Evolutionary conservation across 2,329 filamentous ascomycete genomes (phyloP).

Genomic region (Fusarium gaditjirri): DNA sequence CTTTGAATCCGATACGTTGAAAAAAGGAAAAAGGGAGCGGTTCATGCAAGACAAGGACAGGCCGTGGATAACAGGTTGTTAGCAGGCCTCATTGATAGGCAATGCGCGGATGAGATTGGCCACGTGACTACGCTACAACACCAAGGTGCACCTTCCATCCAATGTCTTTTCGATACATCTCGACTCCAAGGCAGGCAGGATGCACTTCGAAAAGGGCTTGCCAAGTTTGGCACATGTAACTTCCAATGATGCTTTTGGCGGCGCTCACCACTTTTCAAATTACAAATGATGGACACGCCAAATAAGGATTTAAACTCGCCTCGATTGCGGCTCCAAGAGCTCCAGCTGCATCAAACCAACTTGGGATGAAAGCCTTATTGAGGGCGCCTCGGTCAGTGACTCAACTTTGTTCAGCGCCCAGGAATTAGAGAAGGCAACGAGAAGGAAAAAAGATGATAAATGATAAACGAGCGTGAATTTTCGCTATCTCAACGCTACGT

Average conservation of each 20-base stretch:
- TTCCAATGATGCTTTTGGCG: neutral
- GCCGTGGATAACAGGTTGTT: neutral
- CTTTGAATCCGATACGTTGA: constrained; percentile 7
- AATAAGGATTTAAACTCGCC: neutral
- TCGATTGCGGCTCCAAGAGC: neutral
- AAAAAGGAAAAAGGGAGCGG: neutral
- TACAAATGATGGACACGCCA: neutral
- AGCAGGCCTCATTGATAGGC: constrained; percentile 16
- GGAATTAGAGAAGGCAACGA: neutral
- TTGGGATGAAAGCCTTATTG: neutral
- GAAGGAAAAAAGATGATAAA: neutral
- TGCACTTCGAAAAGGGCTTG: neutral
- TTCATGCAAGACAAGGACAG: constrained; percentile 32
- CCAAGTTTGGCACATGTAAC: neutral
- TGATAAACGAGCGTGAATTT: neutral
- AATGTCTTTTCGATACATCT: neutral
- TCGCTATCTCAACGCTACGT: neutral
- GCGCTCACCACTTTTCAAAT: neutral
- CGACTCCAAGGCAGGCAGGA: neutral
- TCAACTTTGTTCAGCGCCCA: neutral
- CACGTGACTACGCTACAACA: constrained; percentile 16
- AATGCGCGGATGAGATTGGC: neutral
- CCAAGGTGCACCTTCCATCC: constrained; percentile 3
- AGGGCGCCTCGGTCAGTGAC: neutral
- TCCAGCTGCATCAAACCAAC: neutral